Percentiles rank a stretch among this genome's conserved stretches.
phyloP scores from a whole-genome alignment of 225 moss, liverwort and hornwort species.

The Asterella californica region DNA sequence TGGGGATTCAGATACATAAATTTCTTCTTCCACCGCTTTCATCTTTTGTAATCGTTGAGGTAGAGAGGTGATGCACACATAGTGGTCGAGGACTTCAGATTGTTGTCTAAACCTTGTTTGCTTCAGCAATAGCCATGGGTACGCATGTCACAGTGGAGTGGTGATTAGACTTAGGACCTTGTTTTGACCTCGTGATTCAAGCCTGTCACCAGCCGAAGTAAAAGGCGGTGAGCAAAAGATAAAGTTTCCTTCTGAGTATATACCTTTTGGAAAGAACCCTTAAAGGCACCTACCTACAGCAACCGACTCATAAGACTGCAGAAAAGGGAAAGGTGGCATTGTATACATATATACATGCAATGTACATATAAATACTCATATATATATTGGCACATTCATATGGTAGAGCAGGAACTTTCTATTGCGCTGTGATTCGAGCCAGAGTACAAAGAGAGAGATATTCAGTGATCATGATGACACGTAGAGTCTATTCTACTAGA shows the following conservation, averaged over 20 bases:
- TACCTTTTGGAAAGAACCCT: background rate
- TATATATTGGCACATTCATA: background rate
- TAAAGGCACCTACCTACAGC: background rate
- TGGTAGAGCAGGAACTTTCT: slow-evolving; percentile 14
- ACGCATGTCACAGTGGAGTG: background rate
- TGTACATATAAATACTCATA: background rate
- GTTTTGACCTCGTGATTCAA: slow-evolving; percentile 9
- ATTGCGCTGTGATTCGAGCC: slow-evolving; percentile 11
- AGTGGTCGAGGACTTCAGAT: too few species aligned
- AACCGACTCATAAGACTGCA: background rate
- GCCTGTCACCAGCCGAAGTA: slow-evolving; percentile 3
- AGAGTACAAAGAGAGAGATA: slow-evolving; percentile 3
- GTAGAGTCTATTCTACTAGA: background rate
- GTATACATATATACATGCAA: background rate
- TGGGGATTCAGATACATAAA: too few species aligned
- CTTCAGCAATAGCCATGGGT: background rate
- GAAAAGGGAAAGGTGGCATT: background rate
- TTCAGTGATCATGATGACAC: background rate
- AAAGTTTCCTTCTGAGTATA: background rate
- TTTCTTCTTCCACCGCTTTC: too few species aligned
- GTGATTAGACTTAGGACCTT: background rate
- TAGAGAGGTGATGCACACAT: too few species aligned
- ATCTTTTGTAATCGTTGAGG: too few species aligned
- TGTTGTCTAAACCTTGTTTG: too few species aligned
- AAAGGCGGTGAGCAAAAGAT: background rate